Conservation (phyloP, 148 eudicot genomes). For the Tetragonia tetragonoides region DNA sequence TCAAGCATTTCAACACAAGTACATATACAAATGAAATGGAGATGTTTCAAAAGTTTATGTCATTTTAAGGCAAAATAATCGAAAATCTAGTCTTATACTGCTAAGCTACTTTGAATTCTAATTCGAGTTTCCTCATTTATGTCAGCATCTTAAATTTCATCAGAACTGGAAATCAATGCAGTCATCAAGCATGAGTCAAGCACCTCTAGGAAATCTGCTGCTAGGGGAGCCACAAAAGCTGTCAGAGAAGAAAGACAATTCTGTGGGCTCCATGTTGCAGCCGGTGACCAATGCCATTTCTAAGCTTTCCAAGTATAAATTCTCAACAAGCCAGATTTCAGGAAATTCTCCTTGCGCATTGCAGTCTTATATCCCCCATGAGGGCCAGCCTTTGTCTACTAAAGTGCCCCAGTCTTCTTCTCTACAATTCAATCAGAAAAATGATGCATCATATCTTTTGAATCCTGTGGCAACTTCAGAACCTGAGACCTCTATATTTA, state of each 20-base stretch:
- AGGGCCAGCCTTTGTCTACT: neutral
- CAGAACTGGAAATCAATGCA: neutral
- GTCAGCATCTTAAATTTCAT: slow-evolving; percentile 11
- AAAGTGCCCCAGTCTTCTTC: slow-evolving; percentile 22
- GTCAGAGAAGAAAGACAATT: slow-evolving; percentile 4
- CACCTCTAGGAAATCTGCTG: neutral
- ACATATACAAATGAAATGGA: too few relatives aligned
- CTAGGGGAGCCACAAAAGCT: neutral
- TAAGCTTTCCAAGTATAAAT: neutral
- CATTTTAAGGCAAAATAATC: too few relatives aligned
- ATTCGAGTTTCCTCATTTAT: neutral
- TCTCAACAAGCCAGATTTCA: neutral
- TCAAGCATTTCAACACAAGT: neutral
- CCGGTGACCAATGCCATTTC: neutral
- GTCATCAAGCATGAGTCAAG: slow-evolving; percentile 1
- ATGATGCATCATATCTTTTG: slow-evolving; percentile 11
- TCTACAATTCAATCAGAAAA: slow-evolving; percentile 15
- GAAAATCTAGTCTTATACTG: neutral
- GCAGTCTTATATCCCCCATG: neutral
- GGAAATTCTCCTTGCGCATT: neutral
- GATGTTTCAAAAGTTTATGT: neutral
- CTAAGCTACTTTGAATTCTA: neutral
- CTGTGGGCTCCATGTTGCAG: neutral
- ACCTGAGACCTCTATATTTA: slow-evolving; percentile 2
- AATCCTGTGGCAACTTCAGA: slow-evolving; percentile 14